Base-by-base conservation (phyloP, 192 early-diverging fungal genomes). In the Coemansia sp. region DNA sequence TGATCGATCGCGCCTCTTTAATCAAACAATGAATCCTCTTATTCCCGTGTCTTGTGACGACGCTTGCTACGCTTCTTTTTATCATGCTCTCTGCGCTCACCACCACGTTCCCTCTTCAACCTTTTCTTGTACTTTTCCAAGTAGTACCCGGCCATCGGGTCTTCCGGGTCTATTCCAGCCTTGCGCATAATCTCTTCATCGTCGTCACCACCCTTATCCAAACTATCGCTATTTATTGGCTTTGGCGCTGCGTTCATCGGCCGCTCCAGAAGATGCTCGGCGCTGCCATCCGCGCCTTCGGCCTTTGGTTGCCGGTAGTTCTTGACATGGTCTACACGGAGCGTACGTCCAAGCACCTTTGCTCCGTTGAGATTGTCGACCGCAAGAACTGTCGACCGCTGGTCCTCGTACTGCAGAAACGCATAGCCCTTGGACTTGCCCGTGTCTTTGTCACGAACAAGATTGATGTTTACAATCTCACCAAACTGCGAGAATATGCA, bases 361-460 rank as follows among this genome's bases (percentile, higher is more conserved):
- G 78, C 78, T 7, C 95, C 95, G 74, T 95, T 95, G 38, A 99
- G 86, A 77, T 99, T 99, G 81, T 99, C 97, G 5, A 99, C 97
- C 0, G 95, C 94, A 39, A 99, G 83, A 1, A 95, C 78, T 4
- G 96, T 98, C 61, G 89, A 91, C 59, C 92, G 75, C 73, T 98
- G 95, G 86, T 98, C 95, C 69, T 95, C 91, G 80, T 95, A 98
- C 68, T 93, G 91, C 18, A 98, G 65, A 72, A 98, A 98, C 6
- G 85, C 89, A 80, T 87, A 96, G 5, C 96, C 96, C 57, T 90
- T 92, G 51, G 90, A 87, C 70, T 91, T 90, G 28, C 95, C 95
- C 2, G 95, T 95, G 35, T 92, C 87, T 73, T 91, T 90, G 77
- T 98, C 92, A 22, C 95, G 85, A 37, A 94, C 90, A 48, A 96